Evolutionary conservation across 768 basidiomycete species (phyloP).

Genomic region (Agaricus subrufescens): DNA sequence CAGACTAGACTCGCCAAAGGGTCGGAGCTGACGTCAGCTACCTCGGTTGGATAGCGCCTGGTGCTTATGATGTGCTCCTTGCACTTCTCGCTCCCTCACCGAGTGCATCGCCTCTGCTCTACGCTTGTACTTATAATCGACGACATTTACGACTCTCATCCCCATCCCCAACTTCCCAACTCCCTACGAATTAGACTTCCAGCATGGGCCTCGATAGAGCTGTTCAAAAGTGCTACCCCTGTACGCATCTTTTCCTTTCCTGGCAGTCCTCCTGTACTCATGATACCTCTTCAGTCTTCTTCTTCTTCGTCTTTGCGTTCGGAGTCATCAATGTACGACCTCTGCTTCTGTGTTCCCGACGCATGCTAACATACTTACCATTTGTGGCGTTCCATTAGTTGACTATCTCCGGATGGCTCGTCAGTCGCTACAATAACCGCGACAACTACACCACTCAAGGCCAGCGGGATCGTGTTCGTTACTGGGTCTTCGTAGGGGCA

Average conservation of each 20-base stretch:
- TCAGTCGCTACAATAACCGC: constrained; percentile 51
- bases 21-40: no score
- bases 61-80: no score
- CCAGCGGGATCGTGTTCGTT: constrained; percentile 61
- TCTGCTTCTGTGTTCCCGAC: no score
- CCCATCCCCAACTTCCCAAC: no score
- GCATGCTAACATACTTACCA: background rate
- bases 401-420: constrained; percentile 69
- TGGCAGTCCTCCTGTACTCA: background rate
- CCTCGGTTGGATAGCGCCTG: no score
- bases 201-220: constrained; percentile 1
- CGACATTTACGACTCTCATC: background rate
- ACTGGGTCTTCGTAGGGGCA: constrained; percentile 62
- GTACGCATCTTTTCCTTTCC: background rate
- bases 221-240: constrained; percentile 10
- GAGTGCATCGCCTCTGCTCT: no score
- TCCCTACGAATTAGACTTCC: no score
- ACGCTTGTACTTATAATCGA: background rate
- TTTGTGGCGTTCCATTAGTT: constrained; percentile 33
- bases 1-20: no score
- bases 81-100: no score
- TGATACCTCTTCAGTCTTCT: background rate
- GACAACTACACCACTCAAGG: constrained; percentile 44
- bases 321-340: background rate
- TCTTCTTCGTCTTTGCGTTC: background rate